phyloP scores from a whole-genome alignment of 2,329 filamentous ascomycete species.

The Orbilia blumenaviensis region DNA sequence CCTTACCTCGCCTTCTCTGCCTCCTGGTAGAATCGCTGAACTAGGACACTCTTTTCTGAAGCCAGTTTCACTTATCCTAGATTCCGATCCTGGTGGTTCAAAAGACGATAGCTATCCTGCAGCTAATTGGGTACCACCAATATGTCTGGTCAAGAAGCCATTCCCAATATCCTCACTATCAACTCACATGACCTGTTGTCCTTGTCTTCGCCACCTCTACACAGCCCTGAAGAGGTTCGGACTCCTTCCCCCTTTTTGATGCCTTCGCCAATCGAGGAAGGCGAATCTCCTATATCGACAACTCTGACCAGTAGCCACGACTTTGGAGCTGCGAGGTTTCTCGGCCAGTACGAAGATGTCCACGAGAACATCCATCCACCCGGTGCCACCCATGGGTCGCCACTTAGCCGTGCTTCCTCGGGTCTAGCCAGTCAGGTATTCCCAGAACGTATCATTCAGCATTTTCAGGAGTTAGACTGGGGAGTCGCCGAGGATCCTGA shows the following conservation, averaged over 20 bases:
- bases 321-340: not conserved
- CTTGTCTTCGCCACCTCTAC: not conserved
- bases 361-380: not conserved
- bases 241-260: constrained; percentile 13
- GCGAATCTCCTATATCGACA: not conserved
- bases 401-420: not conserved
- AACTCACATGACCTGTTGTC: not conserved
- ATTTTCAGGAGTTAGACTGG: constrained; percentile 2
- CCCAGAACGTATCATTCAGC: not conserved
- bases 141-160: not conserved
- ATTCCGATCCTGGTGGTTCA: too few species aligned
- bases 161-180: not conserved
- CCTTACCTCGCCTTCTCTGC: not conserved
- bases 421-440: not conserved
- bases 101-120: not conserved
- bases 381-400: not conserved
- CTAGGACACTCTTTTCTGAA: not conserved
- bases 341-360: constrained; percentile 1
- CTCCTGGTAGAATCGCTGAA: not conserved
- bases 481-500: not conserved
- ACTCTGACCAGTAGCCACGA: not conserved
- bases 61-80: not conserved
- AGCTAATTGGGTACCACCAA: not conserved
- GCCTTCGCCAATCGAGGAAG: constrained; percentile 2
- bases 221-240: not conserved